Base-by-base conservation (phyloP, 2,329 filamentous ascomycete genomes). In the Trichoderma endophyticum region DNA sequence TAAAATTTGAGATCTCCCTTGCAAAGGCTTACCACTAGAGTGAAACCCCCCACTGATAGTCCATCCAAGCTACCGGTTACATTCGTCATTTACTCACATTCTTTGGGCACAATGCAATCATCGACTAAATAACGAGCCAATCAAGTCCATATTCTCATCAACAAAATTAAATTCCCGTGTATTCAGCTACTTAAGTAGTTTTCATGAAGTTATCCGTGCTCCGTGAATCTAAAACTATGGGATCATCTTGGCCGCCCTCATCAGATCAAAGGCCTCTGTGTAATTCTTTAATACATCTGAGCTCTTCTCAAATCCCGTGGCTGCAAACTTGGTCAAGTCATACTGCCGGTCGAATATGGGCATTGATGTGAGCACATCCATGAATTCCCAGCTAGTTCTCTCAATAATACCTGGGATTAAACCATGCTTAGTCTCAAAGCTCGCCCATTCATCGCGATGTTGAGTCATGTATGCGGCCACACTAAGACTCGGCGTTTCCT, bases 321-420 rank as follows among this genome's bases (percentile, higher is more conserved):
- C 34, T 34, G 48, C 48, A 15, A 57, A 39, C 28, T 71, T 71
- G 18, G 60, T 57, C 60, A 71, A 34, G 21, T 71, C 69, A 39
- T 71, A 71, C 4, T 71, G 69, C 8, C 69, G 48, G 9, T 71
- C 60, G 18, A 71, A 71, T 14, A 64, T 12, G 14, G 69, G 48
- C 48, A 71, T 11, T 12, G 69, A 57, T 21, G 61, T 63, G 11
- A 71, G 69, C 32, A 71, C 69, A n/a, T 71, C 69, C 60, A 71
- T 64, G 26, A 71, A 71, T 18, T 71, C 69, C 69, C 69, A 71
- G 36, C 69, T 71, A 1, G 60, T 65, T 26, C 14, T 65, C 32
- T n/a, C 32, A 3, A 71, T 65, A 34, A 64, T 65, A 14, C 69
- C 69, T 5, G 48, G 56, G 12, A 43, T 36, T 18, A 71, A 36